Conservation (phyloP, 495 filamentous ascomycete genomes). For the Amorphotheca resinae region DNA sequence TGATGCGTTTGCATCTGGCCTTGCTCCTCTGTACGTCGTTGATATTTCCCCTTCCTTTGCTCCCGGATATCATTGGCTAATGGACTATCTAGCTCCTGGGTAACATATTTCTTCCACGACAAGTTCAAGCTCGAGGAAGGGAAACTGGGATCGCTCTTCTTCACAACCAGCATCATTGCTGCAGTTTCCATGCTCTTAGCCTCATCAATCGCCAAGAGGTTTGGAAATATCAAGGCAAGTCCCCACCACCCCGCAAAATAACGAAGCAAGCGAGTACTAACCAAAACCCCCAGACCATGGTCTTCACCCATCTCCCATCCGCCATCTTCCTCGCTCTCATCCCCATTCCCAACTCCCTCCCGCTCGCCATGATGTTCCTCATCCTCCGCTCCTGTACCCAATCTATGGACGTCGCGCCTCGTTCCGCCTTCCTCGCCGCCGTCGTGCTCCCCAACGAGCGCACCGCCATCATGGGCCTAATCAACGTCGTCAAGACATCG, state of each 20-base stretch:
- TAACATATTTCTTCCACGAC: conserved; percentile 64
- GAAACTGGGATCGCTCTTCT: conserved; percentile 59
- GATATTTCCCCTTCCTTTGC: not conserved
- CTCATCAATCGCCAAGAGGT: conserved; percentile 58
- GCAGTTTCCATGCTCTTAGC: conserved; percentile 59
- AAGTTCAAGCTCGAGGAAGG: conserved; percentile 63
- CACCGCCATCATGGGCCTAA: conserved; percentile 64
- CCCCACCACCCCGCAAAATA: not conserved
- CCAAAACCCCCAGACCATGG: conserved; percentile 50
- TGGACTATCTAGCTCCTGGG: conserved; percentile 41
- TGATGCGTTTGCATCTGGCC: conserved; percentile 68
- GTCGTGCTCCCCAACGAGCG: conserved; percentile 59
- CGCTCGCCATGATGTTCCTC: conserved; percentile 47
- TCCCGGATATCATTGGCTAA: not conserved
- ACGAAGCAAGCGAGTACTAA: not conserved
- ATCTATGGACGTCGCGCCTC: conserved; percentile 74
- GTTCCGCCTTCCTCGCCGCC: conserved; percentile 65
- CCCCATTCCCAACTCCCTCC: conserved; percentile 42
- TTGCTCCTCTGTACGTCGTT: conserved; percentile 51
- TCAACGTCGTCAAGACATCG: conserved; percentile 55
- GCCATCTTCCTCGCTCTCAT: conserved; percentile 60
- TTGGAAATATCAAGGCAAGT: conserved; percentile 58
- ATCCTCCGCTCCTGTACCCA: conserved; percentile 57
- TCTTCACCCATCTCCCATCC: conserved; percentile 72
- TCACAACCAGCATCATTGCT: conserved; percentile 50